Conservation (phyloP, 1,139 yeast species). For the Pichia sp. region DNA sequence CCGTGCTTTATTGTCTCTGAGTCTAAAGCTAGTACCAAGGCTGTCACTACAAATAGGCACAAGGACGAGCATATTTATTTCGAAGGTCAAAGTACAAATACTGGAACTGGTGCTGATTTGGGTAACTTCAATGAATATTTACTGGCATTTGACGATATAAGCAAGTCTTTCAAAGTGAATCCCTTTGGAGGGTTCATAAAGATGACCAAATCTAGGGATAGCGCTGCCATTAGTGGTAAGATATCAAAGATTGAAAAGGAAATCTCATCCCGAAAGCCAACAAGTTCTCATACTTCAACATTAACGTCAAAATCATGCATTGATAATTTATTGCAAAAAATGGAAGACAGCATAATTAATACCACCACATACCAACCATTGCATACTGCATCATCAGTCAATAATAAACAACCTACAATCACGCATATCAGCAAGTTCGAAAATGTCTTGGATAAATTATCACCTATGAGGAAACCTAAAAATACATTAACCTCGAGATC, state of each 20-base stretch:
- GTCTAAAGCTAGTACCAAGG: conserved; percentile 16
- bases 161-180: conserved; percentile 21
- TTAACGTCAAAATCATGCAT: too few relatives aligned
- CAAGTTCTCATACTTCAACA: too few relatives aligned
- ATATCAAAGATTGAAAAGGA: conserved; percentile 3
- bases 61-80: conserved; percentile 16
- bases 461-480: conserved; percentile 7
- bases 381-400: too few relatives aligned
- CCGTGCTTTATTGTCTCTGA: conserved; percentile 19
- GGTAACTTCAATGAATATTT: conserved; percentile 16
- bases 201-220: conserved; percentile 26
- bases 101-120: background rate
- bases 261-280: too few relatives aligned
- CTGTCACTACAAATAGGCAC: conserved; percentile 8
- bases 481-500: background rate
- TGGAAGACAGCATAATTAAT: too few relatives aligned
- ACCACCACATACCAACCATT: too few relatives aligned
- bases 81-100: conserved; percentile 16
- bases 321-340: too few relatives aligned
- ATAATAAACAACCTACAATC: too few relatives aligned
- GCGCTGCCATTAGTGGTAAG: conserved; percentile 14
- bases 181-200: conserved; percentile 21
- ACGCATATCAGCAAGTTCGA: too few relatives aligned
- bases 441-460: conserved; percentile 2
- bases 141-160: conserved; percentile 21